Evolutionary conservation across 441 rosid genomes (phyloP).

Genomic region (Lepidium campestre): DNA sequence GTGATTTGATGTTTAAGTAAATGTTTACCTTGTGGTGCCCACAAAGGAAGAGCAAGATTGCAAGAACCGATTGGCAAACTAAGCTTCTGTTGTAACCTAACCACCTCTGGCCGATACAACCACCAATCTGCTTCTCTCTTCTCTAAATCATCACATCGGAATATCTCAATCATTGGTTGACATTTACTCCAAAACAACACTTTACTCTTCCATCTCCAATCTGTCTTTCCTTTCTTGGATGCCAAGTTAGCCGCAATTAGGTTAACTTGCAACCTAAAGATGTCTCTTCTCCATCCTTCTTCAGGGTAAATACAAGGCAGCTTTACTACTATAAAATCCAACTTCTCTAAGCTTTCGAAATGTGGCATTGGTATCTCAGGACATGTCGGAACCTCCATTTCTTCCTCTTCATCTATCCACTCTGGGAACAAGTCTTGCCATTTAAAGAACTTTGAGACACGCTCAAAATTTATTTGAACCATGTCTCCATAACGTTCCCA

Average conservation of each 20-base stretch:
- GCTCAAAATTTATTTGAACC: slow-evolving; percentile 42
- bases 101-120: slow-evolving; percentile 54
- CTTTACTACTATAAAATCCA: slow-evolving; percentile 74
- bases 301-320: slow-evolving; percentile 71
- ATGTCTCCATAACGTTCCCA: slow-evolving; percentile 60
- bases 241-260: slow-evolving; percentile 62
- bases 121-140: slow-evolving; percentile 77
- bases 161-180: slow-evolving; percentile 82
- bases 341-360: slow-evolving; percentile 30
- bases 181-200: slow-evolving; percentile 77
- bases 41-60: slow-evolving; percentile 66
- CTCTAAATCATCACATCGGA: slow-evolving; percentile 73
- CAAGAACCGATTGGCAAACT: slow-evolving; percentile 83
- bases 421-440: slow-evolving; percentile 88
- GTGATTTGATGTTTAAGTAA: background rate
- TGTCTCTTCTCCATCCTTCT: slow-evolving; percentile 73
- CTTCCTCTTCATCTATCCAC: slow-evolving; percentile 97
- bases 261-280: slow-evolving; percentile 75
- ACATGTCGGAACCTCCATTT: slow-evolving; percentile 50
- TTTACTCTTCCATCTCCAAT: slow-evolving; percentile 52
- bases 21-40: slow-evolving; percentile 45
- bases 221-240: slow-evolving; percentile 52
- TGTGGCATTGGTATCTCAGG: slow-evolving; percentile 89
- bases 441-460: slow-evolving; percentile 50
- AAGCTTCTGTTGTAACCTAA: slow-evolving; percentile 62